Conservation (phyloP, 106 monocot species). For the Posidonia australis region DNA sequence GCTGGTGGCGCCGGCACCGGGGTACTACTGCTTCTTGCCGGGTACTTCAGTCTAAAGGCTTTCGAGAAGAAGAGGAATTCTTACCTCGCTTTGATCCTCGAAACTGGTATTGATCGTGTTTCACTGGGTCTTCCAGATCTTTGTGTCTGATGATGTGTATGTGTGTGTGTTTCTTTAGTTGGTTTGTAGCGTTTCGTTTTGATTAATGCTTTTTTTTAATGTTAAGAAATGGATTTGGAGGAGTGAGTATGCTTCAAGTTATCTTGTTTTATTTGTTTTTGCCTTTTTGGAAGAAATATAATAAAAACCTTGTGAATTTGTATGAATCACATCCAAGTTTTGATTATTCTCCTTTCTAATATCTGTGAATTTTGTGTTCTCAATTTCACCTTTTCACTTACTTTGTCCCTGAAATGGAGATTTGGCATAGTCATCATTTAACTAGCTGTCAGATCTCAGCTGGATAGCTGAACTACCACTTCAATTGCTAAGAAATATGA, state of each 20-base stretch:
- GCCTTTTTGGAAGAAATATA: background rate
- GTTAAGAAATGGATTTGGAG: too few species aligned
- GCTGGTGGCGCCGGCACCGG: slow-evolving; percentile 66
- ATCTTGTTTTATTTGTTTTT: background rate
- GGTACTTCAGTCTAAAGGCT: slow-evolving; percentile 36
- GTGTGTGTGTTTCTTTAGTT: background rate
- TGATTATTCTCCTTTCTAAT: too few species aligned
- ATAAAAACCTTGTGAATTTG: background rate
- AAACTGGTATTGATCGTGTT: slow-evolving; percentile 37
- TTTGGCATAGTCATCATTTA: too few species aligned
- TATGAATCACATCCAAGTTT: background rate
- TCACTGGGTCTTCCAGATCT: background rate
- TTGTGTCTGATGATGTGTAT: background rate
- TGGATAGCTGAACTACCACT: too few species aligned
- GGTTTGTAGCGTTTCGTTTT: too few species aligned
- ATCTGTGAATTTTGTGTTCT: too few species aligned
- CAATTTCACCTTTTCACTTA: too few species aligned
- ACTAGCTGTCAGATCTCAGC: too few species aligned
- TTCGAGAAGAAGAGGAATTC: slow-evolving; percentile 66
- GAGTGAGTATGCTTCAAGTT: background rate
- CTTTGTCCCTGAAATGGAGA: too few species aligned
- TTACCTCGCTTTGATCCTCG: slow-evolving; percentile 40
- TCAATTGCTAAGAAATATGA: too few species aligned
- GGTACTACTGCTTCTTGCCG: slow-evolving; percentile 20
- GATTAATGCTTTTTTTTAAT: too few species aligned